These are phyloP conservation scores for Hirschioporus abietinus DNA, from an alignment of 768 basidiomycete genomes.

Conservation along the genomic window DNA sequence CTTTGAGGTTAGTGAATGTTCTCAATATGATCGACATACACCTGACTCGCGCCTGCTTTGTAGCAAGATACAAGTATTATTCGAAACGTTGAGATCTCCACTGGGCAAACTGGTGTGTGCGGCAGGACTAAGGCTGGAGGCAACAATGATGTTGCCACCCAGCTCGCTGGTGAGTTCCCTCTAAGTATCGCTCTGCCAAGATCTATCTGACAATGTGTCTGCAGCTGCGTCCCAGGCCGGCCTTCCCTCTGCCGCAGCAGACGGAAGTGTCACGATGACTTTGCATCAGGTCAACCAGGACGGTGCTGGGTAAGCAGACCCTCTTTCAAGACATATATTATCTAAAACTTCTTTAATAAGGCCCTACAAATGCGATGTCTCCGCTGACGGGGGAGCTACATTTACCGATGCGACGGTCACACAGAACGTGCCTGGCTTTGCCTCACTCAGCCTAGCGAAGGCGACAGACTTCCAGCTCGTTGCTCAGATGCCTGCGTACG, in stretches of 20 bases:
- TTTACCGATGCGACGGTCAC: constrained; percentile 11
- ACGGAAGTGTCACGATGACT: constrained; percentile 13
- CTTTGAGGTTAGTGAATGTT: constrained; percentile 8
- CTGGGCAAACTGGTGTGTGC: constrained; percentile 11
- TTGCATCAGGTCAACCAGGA: constrained; percentile 15
- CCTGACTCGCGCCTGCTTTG: background rate
- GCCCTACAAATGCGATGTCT: constrained; percentile 15
- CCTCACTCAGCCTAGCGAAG: constrained; percentile 7
- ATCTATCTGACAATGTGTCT: background rate
- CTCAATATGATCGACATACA: background rate
- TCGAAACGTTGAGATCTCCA: constrained; percentile 13
- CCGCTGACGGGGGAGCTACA: constrained; percentile 12
- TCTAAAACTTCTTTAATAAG: background rate
- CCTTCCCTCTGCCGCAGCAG: constrained; percentile 11
- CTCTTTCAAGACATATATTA: background rate
- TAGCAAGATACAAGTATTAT: constrained; percentile 15
- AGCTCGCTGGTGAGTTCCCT: constrained; percentile 11
- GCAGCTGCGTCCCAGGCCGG: constrained; percentile 14
- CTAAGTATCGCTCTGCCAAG: background rate
- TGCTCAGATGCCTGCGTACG: constrained; percentile 12
- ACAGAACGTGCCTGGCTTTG: constrained; percentile 13
- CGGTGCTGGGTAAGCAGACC: constrained; percentile 8
- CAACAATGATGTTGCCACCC: constrained; percentile 12
- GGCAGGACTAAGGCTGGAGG: constrained; percentile 14
- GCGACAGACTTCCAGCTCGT: constrained; percentile 16